Percentiles rank a stretch among this genome's conserved stretches.
phyloP scores from a whole-genome alignment of 805 yeast genomes.

The Hanseniaspora nectarophila region DNA sequence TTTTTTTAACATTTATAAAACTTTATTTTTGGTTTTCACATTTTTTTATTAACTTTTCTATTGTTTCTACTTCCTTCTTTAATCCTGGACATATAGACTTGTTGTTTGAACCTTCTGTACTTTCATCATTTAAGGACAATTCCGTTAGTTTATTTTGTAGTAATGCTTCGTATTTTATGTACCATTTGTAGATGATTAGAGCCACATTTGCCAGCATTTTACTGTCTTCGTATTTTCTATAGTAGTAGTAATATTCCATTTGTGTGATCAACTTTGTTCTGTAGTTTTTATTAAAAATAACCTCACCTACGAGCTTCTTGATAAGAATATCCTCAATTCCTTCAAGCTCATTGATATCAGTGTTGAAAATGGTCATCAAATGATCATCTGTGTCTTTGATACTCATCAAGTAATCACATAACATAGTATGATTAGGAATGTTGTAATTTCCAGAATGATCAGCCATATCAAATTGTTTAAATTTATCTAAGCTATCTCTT shows the following conservation, averaged over 20 bases:
- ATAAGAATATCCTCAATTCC: background rate
- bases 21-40: background rate
- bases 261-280: constrained; percentile 12
- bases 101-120: background rate
- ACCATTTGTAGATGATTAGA: background rate
- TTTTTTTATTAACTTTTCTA: constrained; percentile 1
- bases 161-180: background rate
- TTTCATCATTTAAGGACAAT: background rate
- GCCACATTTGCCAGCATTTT: background rate
- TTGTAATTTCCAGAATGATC: constrained; percentile 4
- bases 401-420: background rate
- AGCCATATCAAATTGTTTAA: constrained; percentile 4
- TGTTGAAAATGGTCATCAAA: background rate
- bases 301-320: background rate
- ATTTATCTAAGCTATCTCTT: constrained; percentile 7
- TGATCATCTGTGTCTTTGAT: background rate
- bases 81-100: background rate
- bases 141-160: background rate
- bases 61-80: background rate
- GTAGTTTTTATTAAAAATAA: constrained; percentile 6
- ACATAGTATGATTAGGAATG: constrained; percentile 4
- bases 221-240: background rate
- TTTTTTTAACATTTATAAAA: background rate
- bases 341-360: background rate
- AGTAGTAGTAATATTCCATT: constrained; percentile 13